A percentile compares a stretch with the other conserved stretches of the same genome.
These are phyloP conservation scores for Juglanconis juglandina DNA, from an alignment of 2,329 filamentous ascomycete genomes.

Conservation along the genomic window DNA sequence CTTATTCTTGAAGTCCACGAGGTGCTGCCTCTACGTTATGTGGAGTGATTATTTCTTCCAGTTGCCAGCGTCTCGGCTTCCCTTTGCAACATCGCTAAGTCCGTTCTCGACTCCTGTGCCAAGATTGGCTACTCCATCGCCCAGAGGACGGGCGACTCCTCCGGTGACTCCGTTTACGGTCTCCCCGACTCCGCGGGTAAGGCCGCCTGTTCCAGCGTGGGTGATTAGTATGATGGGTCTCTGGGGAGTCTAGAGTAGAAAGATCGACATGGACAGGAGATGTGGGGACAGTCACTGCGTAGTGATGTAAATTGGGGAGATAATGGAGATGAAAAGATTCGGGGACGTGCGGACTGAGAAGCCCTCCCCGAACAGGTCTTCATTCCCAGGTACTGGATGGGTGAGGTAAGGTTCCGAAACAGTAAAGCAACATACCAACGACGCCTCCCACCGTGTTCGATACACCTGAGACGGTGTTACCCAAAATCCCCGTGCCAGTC, in stretches of 20 bases:
- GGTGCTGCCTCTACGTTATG: too few species aligned
- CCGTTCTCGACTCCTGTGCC: slow-evolving; percentile 53
- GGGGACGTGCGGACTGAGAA: too few species aligned
- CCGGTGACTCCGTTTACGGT: slow-evolving; percentile 54
- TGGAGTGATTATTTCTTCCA: slow-evolving; percentile 40
- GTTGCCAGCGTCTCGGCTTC: slow-evolving; percentile 56
- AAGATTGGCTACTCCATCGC: slow-evolving; percentile 51
- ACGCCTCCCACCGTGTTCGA: slow-evolving; percentile 31
- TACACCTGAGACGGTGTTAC: slow-evolving; percentile 29
- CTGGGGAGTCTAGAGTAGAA: too few species aligned
- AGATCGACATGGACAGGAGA: too few species aligned
- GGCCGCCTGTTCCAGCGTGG: slow-evolving; percentile 38
- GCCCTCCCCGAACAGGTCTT: too few species aligned
- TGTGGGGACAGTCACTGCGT: too few species aligned
- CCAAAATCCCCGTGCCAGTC: slow-evolving; percentile 27
- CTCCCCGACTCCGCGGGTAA: slow-evolving; percentile 54
- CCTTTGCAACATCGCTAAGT: slow-evolving; percentile 45
- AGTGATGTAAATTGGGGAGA: too few species aligned
- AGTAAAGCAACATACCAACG: slow-evolving; percentile 18
- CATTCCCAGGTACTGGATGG: too few species aligned
- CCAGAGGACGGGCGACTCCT: slow-evolving; percentile 50
- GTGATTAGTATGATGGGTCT: too few species aligned
- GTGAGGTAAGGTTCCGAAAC: too few species aligned
- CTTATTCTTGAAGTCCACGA: too few species aligned
- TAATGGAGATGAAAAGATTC: too few species aligned